A percentile compares a stretch with the other conserved stretches of the same genome.
Evolutionary conservation across 495 filamentous ascomycete genomes (phyloP).

Genomic region (Hyphodiscus hymeniophilus): DNA sequence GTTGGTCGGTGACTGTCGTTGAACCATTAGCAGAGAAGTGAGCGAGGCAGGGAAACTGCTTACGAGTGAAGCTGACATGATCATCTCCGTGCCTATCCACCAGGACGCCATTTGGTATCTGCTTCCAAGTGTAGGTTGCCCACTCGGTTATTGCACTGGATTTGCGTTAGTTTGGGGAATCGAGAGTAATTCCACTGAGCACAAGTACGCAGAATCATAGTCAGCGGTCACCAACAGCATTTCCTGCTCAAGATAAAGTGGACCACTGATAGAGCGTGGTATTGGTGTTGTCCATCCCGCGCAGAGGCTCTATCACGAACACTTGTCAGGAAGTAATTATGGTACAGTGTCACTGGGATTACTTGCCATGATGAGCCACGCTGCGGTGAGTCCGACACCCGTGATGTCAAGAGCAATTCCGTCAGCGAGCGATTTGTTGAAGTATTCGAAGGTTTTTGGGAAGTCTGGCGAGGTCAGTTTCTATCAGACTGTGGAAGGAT

Average conservation of each 20-base stretch:
- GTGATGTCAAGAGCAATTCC: too few species aligned
- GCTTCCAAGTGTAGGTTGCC: not conserved
- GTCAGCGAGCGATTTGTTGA: not conserved
- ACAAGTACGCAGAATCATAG: too few species aligned
- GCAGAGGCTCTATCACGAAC: too few species aligned
- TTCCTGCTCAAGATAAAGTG: too few species aligned
- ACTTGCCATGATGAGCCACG: too few species aligned
- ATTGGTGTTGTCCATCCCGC: too few species aligned
- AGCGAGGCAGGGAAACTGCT: not conserved
- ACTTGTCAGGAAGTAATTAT: too few species aligned
- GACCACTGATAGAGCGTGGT: too few species aligned
- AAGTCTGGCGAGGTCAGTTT: not conserved
- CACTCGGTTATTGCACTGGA: not conserved
- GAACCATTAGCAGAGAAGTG: not conserved
- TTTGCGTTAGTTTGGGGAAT: not conserved
- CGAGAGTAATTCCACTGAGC: not conserved
- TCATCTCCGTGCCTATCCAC: not conserved
- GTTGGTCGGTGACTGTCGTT: not conserved
- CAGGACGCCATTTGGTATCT: not conserved
- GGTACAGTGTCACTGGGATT: not conserved
- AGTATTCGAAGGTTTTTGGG: not conserved
- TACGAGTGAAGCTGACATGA: too few species aligned
- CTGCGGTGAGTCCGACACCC: too few species aligned
- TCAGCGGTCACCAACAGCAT: too few species aligned
- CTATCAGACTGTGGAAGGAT: not conserved